Evolutionary conservation across 176 grass and related monocot genomes (phyloP).

Genomic region (Aegilops longissima): DNA sequence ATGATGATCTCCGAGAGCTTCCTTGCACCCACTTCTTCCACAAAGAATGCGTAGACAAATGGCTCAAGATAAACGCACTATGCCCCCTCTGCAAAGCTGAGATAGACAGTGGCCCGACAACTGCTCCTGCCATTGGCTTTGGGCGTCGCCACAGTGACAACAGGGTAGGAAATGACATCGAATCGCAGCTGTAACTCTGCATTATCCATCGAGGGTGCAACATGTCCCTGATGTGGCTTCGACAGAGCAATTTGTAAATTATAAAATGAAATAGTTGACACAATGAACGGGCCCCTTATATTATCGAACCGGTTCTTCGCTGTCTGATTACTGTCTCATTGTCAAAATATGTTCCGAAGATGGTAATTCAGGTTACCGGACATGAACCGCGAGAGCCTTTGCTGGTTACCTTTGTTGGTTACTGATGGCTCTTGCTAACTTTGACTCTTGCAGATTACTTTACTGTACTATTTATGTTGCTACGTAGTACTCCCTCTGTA

Average conservation of each 20-base stretch:
- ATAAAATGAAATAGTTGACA: slow-evolving; percentile 26
- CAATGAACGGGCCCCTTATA: slow-evolving; percentile 1
- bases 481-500: too few species aligned
- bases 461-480: too few species aligned
- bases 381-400: background rate
- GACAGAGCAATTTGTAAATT: slow-evolving; percentile 38
- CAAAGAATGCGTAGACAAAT: slow-evolving; percentile 92
- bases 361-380: background rate
- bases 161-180: slow-evolving; percentile 50
- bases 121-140: slow-evolving; percentile 43
- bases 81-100: slow-evolving; percentile 94
- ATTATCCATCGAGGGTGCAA: background rate
- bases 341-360: slow-evolving; percentile 2
- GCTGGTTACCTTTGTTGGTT: background rate
- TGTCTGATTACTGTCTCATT: background rate
- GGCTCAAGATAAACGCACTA: slow-evolving; percentile 90
- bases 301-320: slow-evolving; percentile 1
- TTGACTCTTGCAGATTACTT: background rate
- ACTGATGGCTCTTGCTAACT: background rate
- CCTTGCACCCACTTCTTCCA: slow-evolving; percentile 86
- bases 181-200: slow-evolving; percentile 33
- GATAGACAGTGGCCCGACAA: slow-evolving; percentile 34
- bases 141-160: slow-evolving; percentile 50
- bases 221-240: slow-evolving; percentile 10
- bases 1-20: slow-evolving; percentile 84